phyloP scores from a whole-genome alignment of 805 yeast species.

The Pichia insulana region DNA sequence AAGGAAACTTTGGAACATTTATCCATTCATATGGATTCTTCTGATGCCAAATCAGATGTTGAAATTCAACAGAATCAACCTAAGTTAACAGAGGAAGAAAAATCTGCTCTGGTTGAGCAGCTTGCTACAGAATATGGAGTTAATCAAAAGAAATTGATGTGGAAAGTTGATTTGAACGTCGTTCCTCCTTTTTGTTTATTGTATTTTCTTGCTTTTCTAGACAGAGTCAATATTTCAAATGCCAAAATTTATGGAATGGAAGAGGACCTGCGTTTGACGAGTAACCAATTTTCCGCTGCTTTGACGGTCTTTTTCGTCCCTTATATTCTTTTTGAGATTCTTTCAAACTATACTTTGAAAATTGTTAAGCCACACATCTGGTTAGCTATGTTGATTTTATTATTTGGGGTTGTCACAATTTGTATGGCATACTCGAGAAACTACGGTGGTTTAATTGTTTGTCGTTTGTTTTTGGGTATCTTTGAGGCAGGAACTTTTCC shows the following conservation, averaged over 20 bases:
- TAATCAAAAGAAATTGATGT: slow-evolving; percentile 46
- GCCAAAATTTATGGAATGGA: slow-evolving; percentile 68
- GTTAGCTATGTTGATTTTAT: slow-evolving; percentile 48
- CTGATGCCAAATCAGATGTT: background rate
- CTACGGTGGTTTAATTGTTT: slow-evolving; percentile 50
- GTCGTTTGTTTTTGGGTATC: slow-evolving; percentile 58
- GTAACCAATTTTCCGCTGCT: slow-evolving; percentile 54
- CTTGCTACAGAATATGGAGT: slow-evolving; percentile 41
- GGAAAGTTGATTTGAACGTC: slow-evolving; percentile 60
- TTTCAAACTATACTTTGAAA: slow-evolving; percentile 56
- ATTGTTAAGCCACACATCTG: slow-evolving; percentile 55
- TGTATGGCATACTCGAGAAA: slow-evolving; percentile 57
- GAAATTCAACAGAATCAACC: background rate
- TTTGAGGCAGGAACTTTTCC: slow-evolving; percentile 71
- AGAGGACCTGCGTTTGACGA: slow-evolving; percentile 42
- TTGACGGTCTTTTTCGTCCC: slow-evolving; percentile 68
- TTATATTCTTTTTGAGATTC: slow-evolving; percentile 53
- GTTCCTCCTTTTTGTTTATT: slow-evolving; percentile 71
- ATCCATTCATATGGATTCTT: slow-evolving; percentile 1
- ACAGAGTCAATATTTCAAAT: slow-evolving; percentile 75
- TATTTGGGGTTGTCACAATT: slow-evolving; percentile 56
- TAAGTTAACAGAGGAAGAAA: slow-evolving; percentile 17
- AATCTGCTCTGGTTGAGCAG: slow-evolving; percentile 21
- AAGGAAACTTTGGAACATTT: background rate
- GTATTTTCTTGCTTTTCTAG: slow-evolving; percentile 70